Percentiles rank a stretch among this genome's conserved stretches.
Evolutionary conservation across 2,329 filamentous ascomycete species (phyloP).

Genomic region (Fusarium clavum): DNA sequence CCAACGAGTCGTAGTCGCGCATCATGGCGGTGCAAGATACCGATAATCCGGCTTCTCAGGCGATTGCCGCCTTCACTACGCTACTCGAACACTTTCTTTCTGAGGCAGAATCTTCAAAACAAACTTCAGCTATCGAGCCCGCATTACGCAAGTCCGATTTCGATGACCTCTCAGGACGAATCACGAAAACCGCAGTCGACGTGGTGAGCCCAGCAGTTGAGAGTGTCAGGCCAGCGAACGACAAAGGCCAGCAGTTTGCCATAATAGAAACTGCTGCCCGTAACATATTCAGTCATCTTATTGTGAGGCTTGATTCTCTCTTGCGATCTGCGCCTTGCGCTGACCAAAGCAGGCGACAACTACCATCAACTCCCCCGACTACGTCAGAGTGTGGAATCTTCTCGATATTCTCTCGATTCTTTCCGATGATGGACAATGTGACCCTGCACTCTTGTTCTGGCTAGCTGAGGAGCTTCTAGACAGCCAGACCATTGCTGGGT

Average conservation of each 20-base stretch:
- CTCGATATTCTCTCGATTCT: constrained; percentile 91
- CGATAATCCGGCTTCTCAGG: constrained; percentile 61
- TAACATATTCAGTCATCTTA: constrained; percentile 80
- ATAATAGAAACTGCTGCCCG: constrained; percentile 87
- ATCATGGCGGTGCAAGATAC: constrained; percentile 64
- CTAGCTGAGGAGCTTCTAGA: constrained; percentile 95
- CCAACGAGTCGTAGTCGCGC: constrained; percentile 29
- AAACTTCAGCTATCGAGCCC: constrained; percentile 74
- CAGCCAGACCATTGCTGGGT: constrained; percentile 93
- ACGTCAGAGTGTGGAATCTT: constrained; percentile 91
- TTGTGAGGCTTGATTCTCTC: constrained; percentile 66
- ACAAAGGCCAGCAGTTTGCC: constrained; percentile 67
- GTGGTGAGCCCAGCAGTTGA: constrained; percentile 45
- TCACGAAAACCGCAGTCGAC: constrained; percentile 54
- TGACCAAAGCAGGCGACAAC: constrained; percentile 71
- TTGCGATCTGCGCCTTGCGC: constrained; percentile 41
- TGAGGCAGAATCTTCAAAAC: constrained; percentile 70
- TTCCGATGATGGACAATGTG: constrained; percentile 81
- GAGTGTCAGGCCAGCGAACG: constrained; percentile 55
- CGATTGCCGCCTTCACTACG: constrained; percentile 64
- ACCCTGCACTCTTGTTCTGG: constrained; percentile 86
- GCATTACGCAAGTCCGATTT: constrained; percentile 78
- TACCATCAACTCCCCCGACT: constrained; percentile 79
- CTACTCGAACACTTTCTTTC: constrained; percentile 69
- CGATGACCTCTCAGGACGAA: constrained; percentile 59